These are phyloP conservation scores for Penicillium nucicola DNA, from an alignment of 495 filamentous ascomycete species.

Conservation along the genomic window DNA sequence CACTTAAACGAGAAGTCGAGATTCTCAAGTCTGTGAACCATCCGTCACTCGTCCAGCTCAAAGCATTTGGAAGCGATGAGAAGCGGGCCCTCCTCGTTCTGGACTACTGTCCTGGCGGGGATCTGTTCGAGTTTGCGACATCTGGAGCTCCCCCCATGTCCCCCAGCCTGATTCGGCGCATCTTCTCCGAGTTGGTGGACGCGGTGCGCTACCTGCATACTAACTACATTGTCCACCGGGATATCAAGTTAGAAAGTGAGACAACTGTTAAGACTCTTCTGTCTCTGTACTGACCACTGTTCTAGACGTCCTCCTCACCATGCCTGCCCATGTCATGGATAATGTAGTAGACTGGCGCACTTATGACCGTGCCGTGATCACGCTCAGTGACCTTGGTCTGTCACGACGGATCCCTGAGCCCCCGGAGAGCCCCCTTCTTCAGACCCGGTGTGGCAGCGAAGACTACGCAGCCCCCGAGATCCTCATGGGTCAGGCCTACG, in stretches of 20 bases:
- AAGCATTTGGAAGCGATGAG: conserved; percentile 79
- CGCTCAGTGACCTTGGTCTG: conserved; percentile 90
- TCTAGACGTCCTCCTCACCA: conserved; percentile 85
- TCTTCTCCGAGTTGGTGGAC: conserved; percentile 83
- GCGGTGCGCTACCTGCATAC: conserved; percentile 84
- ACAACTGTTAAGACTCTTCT: conserved; percentile 6
- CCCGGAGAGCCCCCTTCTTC: conserved; percentile 67
- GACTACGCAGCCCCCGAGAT: conserved; percentile 98
- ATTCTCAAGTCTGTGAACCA: conserved; percentile 84
- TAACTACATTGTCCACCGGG: conserved; percentile 85
- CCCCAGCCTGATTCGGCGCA: conserved; percentile 70
- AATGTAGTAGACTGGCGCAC: conserved; percentile 58
- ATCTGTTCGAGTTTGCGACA: conserved; percentile 89
- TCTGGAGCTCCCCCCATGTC: conserved; percentile 59
- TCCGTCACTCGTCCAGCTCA: conserved; percentile 84
- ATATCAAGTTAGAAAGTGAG: conserved; percentile 98
- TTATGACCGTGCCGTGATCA: conserved; percentile 77
- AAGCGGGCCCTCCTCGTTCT: conserved; percentile 80
- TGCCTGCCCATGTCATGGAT: conserved; percentile 55
- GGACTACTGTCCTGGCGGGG: conserved; percentile 89
- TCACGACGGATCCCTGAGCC: conserved; percentile 73
- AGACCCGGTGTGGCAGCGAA: conserved; percentile 89
- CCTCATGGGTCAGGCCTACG: conserved; percentile 90
- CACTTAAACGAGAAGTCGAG: conserved; percentile 89
- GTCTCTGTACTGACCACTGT: conserved; percentile 22